A percentile compares a stretch with the other conserved stretches of the same genome.
These are phyloP conservation scores for Aspergillus glaucus DNA, from an alignment of 2,329 filamentous ascomycete genomes.

Conservation along the genomic window DNA sequence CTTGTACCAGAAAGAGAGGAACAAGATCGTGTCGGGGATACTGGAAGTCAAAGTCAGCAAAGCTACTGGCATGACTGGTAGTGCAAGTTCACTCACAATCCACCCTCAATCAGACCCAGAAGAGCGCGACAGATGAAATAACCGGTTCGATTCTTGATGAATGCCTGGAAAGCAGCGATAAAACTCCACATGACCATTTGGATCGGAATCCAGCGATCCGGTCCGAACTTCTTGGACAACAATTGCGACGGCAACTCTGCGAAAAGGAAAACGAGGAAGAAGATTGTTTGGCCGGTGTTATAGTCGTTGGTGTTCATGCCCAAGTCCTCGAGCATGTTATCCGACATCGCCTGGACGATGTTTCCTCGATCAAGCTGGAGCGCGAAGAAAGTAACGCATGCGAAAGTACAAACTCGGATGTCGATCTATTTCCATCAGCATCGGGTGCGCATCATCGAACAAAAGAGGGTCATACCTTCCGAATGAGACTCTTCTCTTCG, in stretches of 20 bases:
- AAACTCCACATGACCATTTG: conserved; percentile 54
- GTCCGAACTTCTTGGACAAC: conserved; percentile 52
- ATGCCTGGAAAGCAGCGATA: conserved; percentile 47
- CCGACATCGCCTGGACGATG: conserved; percentile 54
- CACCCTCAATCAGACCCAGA: conserved; percentile 48
- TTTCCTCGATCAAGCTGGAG: conserved; percentile 61
- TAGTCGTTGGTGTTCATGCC: conserved; percentile 46
- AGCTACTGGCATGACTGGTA: conserved; percentile 17
- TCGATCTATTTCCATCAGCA: conserved; percentile 29
- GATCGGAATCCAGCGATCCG: conserved; percentile 55
- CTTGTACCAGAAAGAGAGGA: conserved; percentile 71
- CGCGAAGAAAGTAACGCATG: conserved; percentile 57
- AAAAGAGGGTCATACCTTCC: conserved; percentile 25
- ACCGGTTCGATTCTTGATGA: conserved; percentile 39
- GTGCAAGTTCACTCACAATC: conserved; percentile 49
- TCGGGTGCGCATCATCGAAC: background rate
- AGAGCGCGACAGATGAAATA: conserved; percentile 42
- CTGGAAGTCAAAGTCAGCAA: conserved; percentile 13
- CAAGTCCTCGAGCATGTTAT: conserved; percentile 51
- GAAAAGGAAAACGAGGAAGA: conserved; percentile 30
- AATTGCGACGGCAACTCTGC: conserved; percentile 58
- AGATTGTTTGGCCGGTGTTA: conserved; percentile 39
- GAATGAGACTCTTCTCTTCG: conserved; percentile 38
- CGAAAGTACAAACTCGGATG: conserved; percentile 36
- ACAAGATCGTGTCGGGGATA: conserved; percentile 44